Conservation (phyloP, 1,284 basidiomycete genomes). For the Cutaneotrichosporon dermatis region DNA sequence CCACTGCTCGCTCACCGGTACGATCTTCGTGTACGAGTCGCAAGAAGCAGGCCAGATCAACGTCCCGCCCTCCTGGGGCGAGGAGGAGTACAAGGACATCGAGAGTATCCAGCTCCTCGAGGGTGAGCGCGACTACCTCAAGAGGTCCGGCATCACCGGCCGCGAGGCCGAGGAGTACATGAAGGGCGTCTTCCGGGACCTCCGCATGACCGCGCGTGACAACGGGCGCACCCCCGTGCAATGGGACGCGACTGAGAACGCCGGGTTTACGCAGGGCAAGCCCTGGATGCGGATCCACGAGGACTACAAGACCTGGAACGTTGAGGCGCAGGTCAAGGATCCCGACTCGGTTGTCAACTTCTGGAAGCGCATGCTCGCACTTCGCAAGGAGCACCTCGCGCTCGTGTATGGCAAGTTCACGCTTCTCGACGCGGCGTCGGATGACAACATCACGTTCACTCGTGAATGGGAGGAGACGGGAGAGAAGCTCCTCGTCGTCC, state of each 20-base stretch:
- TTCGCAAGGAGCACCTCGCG: slow-evolving; percentile 59
- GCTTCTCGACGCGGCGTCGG: slow-evolving; percentile 48
- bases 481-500: slow-evolving; percentile 51
- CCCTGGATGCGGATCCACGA: slow-evolving; percentile 77
- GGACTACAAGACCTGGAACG: slow-evolving; percentile 64
- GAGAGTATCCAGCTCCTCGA: slow-evolving; percentile 33
- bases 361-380: slow-evolving; percentile 56
- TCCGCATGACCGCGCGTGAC: slow-evolving; percentile 59
- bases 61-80: slow-evolving; percentile 60
- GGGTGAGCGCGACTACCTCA: slow-evolving; percentile 38
- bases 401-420: slow-evolving; percentile 54
- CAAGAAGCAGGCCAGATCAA: slow-evolving; percentile 68
- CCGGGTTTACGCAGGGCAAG: slow-evolving; percentile 59
- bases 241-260: slow-evolving; percentile 58
- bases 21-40: slow-evolving; percentile 69
- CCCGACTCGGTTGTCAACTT: slow-evolving; percentile 57
- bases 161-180: slow-evolving; percentile 1
- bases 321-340: slow-evolving; percentile 54
- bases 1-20: slow-evolving; percentile 61
- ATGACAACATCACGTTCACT: slow-evolving; percentile 58
- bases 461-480: slow-evolving; percentile 42
- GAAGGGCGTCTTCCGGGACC: slow-evolving; percentile 10
- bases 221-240: slow-evolving; percentile 55
- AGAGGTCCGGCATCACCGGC: slow-evolving; percentile 25
- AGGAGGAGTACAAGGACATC: slow-evolving; percentile 66